phyloP scores from a whole-genome alignment of 140 eudicot species.

The Senecio squalidus region DNA sequence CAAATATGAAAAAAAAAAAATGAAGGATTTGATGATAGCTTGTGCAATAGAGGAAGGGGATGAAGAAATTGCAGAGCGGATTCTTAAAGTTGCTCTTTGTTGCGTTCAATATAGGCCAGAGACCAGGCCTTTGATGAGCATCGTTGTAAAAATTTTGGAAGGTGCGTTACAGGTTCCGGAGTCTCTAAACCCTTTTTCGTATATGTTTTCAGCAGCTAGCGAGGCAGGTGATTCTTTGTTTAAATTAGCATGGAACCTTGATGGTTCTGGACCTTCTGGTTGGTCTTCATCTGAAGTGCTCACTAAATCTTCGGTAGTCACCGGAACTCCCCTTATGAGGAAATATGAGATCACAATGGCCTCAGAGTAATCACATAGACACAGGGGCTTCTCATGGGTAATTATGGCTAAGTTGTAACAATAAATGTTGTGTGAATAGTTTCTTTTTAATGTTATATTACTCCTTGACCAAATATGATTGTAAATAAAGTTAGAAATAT shows the following conservation, averaged over 20 bases:
- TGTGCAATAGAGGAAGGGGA: constrained; percentile 19
- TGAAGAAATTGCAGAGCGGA: constrained; percentile 16
- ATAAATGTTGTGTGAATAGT: too few species aligned
- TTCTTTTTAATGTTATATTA: too few species aligned
- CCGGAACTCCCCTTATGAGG: constrained; percentile 14
- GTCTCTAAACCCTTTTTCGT: constrained; percentile 20
- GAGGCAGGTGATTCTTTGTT: constrained; percentile 3
- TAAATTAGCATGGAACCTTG: constrained; percentile 2
- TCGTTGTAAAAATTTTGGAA: constrained; percentile 39
- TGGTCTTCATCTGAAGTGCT: constrained; percentile 10
- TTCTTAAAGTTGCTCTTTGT: constrained; percentile 28
- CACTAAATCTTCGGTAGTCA: constrained; percentile 3
- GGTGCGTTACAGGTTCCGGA: constrained; percentile 25
- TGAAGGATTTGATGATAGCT: constrained; percentile 15
- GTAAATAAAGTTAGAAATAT: too few species aligned
- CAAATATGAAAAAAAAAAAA: constrained; percentile 14
- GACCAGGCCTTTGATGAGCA: constrained; percentile 31
- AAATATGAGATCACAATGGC: constrained; percentile 14
- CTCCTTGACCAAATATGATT: too few species aligned
- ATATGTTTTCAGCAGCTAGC: constrained; percentile 4
- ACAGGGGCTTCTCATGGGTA: not conserved
- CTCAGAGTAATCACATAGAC: not conserved
- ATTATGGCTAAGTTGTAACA: not conserved
- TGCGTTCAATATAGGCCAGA: constrained; percentile 32
- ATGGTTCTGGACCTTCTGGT: constrained; percentile 9